Conservation (phyloP, 2,329 filamentous ascomycete species). For the Malbranchea cinnamomea region DNA sequence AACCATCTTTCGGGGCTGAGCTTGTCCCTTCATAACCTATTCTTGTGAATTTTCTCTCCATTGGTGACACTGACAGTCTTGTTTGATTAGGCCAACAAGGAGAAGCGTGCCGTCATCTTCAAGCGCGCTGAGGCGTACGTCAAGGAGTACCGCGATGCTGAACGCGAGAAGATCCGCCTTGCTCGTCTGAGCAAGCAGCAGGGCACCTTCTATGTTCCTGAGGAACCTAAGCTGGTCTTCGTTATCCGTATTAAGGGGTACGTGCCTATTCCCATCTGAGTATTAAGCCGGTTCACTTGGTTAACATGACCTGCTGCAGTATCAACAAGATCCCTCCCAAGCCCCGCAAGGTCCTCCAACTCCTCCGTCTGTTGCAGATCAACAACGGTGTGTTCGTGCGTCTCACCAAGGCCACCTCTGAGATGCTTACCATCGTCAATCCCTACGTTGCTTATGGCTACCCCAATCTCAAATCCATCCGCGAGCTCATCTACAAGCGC, state of each 20-base stretch:
- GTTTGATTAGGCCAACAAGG: slow-evolving; percentile 72
- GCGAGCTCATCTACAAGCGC: slow-evolving; percentile 99
- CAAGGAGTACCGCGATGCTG: slow-evolving; percentile 95
- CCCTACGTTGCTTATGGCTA: slow-evolving; percentile 99
- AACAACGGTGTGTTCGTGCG: slow-evolving; percentile 99
- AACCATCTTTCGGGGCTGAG: slow-evolving; percentile 61
- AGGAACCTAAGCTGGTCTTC: slow-evolving; percentile 93
- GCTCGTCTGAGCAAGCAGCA: slow-evolving; percentile 77
- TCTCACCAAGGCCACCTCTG: slow-evolving; percentile 90
- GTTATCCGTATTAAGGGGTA: slow-evolving; percentile 97
- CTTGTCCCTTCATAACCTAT: slow-evolving; percentile 8
- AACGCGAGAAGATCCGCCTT: slow-evolving; percentile 97
- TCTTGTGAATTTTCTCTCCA: slow-evolving; percentile 14
- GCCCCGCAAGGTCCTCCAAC: slow-evolving; percentile 99
- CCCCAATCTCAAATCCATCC: slow-evolving; percentile 97
- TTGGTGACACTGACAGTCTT: neutral
- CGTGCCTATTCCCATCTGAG: slow-evolving; percentile 16
- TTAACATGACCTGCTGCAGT: slow-evolving; percentile 36
- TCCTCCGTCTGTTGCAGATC: slow-evolving; percentile 99
- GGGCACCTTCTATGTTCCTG: slow-evolving; percentile 86
- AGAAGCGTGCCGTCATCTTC: slow-evolving; percentile 98
- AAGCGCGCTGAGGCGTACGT: slow-evolving; percentile 99
- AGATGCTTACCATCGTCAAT: slow-evolving; percentile 98
- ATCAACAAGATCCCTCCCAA: slow-evolving; percentile 99
- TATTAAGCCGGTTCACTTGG: neutral